Evolutionary conservation across 2,329 filamentous ascomycete species (phyloP).

Genomic region (Phialophora chinensis): DNA sequence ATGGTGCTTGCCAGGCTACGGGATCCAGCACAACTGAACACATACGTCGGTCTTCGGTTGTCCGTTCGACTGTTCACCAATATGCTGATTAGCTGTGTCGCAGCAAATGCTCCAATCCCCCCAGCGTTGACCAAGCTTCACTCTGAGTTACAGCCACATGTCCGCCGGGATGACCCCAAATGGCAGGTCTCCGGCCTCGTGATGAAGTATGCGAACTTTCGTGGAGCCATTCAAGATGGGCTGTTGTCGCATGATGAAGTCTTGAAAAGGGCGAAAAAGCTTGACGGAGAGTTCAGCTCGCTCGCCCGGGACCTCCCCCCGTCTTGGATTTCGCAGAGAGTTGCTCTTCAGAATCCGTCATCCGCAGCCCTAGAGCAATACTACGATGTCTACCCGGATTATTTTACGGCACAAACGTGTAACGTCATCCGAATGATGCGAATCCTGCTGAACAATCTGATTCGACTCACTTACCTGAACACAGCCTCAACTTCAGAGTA

Average conservation of each 20-base stretch:
- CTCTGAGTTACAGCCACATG: conserved; percentile 39
- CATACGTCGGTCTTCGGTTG: conserved; percentile 34
- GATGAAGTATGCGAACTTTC: conserved; percentile 42
- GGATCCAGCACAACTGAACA: conserved; percentile 41
- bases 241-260: conserved; percentile 33
- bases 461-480: conserved; percentile 19
- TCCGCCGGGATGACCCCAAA: conserved; percentile 42
- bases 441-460: conserved; percentile 44
- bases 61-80: conserved; percentile 40
- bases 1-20: conserved; percentile 45
- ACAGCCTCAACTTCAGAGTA: background rate
- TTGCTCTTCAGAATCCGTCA: conserved; percentile 21
- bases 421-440: conserved; percentile 44
- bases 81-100: conserved; percentile 43
- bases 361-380: conserved; percentile 35
- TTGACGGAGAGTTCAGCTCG: conserved; percentile 40
- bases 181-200: conserved; percentile 43
- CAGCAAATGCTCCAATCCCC: conserved; percentile 43
- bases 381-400: conserved; percentile 43
- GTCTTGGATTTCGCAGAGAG: conserved; percentile 24
- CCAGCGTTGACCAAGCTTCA: conserved; percentile 52
- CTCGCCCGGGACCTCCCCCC: conserved; percentile 36
- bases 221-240: conserved; percentile 32
- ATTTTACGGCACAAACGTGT: conserved; percentile 43
- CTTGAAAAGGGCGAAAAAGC: conserved; percentile 33